Evolutionary conservation across 73 alveolate species (phyloP).

Genomic region (Paramecium primaurelia): DNA sequence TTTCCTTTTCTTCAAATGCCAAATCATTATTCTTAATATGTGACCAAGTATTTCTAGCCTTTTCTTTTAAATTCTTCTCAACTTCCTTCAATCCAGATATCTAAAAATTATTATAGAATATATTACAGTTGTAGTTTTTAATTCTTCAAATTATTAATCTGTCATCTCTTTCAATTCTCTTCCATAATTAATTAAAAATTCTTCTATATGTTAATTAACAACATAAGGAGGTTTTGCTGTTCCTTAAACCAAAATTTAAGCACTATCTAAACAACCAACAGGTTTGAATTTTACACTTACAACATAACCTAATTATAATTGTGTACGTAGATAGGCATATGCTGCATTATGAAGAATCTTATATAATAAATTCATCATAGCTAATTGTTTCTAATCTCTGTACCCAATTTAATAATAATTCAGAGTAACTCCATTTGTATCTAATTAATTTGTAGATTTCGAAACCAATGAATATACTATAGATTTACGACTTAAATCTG

Average conservation of each 20-base stretch:
- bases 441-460: background rate
- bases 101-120: background rate
- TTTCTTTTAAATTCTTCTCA: background rate
- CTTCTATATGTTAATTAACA: slow-evolving; percentile 6
- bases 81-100: background rate
- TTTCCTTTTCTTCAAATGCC: slow-evolving; percentile 35
- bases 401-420: slow-evolving; percentile 14
- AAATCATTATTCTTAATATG: slow-evolving; percentile 26
- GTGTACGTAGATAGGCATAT: background rate
- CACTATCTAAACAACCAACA: slow-evolving; percentile 27
- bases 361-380: slow-evolving; percentile 1
- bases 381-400: background rate
- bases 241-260: background rate
- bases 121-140: background rate
- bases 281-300: slow-evolving; percentile 26
- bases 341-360: slow-evolving; percentile 16
- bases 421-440: background rate
- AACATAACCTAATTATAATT: slow-evolving; percentile 26
- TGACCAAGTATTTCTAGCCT: background rate
- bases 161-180: slow-evolving; percentile 16
- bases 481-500: background rate
- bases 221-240: slow-evolving; percentile 37
- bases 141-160: background rate
- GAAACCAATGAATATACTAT: background rate
- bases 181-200: background rate